Evolutionary conservation across 179 eudicot species (phyloP).

Genomic region (Spinacia oleracea): DNA sequence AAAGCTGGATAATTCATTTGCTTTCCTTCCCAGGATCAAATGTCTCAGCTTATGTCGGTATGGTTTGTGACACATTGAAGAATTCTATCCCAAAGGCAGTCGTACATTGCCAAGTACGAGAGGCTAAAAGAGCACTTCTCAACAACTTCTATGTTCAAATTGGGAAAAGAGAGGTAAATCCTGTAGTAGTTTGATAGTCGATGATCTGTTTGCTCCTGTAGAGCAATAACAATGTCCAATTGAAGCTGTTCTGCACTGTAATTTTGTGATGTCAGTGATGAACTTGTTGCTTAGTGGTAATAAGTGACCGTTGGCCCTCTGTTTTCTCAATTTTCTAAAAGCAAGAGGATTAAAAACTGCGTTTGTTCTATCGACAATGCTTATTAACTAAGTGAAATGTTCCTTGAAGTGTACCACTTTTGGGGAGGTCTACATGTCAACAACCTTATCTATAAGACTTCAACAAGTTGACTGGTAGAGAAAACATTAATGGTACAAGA

Average conservation of each 20-base stretch:
- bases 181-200: not conserved
- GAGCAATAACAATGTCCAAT: not conserved
- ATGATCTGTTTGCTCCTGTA: not conserved
- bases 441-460: not conserved
- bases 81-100: constrained; percentile 92
- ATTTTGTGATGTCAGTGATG: not conserved
- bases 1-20: not conserved
- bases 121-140: constrained; percentile 81
- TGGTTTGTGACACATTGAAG: constrained; percentile 88
- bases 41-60: constrained; percentile 76
- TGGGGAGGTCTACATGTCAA: not conserved
- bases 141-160: constrained; percentile 79
- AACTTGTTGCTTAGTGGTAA: not conserved
- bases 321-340: not conserved
- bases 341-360: not conserved
- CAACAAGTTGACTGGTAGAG: not conserved
- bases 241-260: not conserved
- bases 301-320: not conserved
- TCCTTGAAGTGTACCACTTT: not conserved
- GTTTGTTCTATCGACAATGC: not conserved
- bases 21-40: constrained; percentile 60
- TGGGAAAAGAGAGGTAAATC: constrained; percentile 82
- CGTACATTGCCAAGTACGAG: constrained; percentile 91
- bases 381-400: not conserved
- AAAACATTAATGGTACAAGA: not conserved